Evolutionary conservation across 345 rosid genomes (phyloP).

Genomic region (Citrus medica): DNA sequence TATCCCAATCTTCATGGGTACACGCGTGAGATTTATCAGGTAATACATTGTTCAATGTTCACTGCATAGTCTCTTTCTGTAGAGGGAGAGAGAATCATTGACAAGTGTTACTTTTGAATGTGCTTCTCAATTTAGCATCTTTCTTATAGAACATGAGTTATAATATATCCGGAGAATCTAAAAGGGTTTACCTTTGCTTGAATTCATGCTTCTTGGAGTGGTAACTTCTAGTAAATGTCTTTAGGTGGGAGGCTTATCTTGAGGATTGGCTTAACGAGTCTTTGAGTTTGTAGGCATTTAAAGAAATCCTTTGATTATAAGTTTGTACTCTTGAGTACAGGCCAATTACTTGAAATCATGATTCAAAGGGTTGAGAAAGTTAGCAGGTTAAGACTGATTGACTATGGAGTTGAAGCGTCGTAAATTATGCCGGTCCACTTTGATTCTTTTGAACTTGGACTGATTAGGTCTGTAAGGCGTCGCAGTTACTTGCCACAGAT

Average conservation of each 20-base stretch:
- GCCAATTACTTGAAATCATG: background rate
- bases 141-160: background rate
- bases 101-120: background rate
- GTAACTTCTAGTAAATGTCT: background rate
- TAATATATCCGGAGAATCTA: background rate
- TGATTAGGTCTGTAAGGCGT: background rate
- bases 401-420: background rate
- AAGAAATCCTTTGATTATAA: background rate
- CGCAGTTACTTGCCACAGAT: background rate
- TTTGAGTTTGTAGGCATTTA: background rate
- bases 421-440: background rate
- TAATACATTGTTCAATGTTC: constrained; percentile 3
- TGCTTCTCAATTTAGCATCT: background rate
- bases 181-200: background rate
- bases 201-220: background rate
- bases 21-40: constrained; percentile 80
- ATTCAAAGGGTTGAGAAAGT: background rate
- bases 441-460: background rate
- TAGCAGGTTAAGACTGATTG: background rate
- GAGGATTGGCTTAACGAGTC: background rate
- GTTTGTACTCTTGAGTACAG: background rate
- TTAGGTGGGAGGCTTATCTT: background rate
- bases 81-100: background rate
- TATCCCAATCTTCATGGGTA: constrained; percentile 65
- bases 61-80: background rate